phyloP scores from a whole-genome alignment of 768 basidiomycete genomes.

The Hericium erinaceus region DNA sequence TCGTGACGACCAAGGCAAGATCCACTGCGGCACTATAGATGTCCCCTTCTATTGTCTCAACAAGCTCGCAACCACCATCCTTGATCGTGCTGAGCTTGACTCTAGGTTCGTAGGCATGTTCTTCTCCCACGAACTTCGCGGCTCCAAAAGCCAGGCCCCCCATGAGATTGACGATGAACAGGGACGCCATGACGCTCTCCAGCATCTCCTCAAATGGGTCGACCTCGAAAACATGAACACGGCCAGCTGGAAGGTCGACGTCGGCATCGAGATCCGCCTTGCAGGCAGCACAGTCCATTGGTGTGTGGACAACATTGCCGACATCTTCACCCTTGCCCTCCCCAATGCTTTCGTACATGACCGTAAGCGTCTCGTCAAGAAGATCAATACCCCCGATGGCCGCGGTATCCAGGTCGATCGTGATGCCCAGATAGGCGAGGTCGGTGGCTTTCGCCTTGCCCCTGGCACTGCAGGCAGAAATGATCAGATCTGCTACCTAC shows the following conservation, averaged over 20 bases:
- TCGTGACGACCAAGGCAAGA: neutral
- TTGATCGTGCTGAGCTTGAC: neutral
- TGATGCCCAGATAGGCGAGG: neutral
- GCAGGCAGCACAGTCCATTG: no score
- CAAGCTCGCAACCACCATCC: neutral
- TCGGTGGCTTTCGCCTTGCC: neutral
- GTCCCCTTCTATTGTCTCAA: neutral
- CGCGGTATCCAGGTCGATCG: neutral
- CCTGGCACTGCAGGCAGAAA: neutral
- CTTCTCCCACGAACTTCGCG: neutral
- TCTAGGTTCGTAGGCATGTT: neutral
- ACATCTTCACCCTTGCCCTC: neutral
- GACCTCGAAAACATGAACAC: neutral
- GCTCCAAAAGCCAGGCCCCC: neutral
- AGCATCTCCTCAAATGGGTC: neutral
- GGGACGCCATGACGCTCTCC: neutral
- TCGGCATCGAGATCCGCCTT: no score
- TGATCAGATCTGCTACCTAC: neutral
- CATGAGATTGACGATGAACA: neutral
- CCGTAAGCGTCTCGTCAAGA: neutral
- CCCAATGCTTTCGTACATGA: neutral
- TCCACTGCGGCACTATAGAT: neutral
- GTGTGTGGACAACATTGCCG: no score
- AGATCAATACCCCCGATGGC: no score
- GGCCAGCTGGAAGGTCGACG: neutral